A percentile compares a stretch with the other conserved stretches of the same genome.
Conservation (phyloP, 2,329 filamentous ascomycete species). For the Trichoderma afroharzianum region DNA sequence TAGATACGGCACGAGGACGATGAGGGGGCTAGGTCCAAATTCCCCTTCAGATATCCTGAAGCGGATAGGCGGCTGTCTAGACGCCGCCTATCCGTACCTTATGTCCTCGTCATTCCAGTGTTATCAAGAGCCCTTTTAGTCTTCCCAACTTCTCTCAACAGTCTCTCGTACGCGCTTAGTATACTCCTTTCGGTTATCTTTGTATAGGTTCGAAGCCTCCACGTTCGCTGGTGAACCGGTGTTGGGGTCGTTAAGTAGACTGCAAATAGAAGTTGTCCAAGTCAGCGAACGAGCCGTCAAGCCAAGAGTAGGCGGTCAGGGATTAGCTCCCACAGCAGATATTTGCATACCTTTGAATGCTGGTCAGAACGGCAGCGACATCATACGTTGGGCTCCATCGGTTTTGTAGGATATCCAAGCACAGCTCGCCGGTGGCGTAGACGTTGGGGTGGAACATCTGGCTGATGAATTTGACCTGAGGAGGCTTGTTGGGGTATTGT, state of each 20-base stretch:
- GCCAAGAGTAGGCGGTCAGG: not conserved
- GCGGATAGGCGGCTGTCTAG: not conserved
- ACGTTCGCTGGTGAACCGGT: conserved; percentile 98
- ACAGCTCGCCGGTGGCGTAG: conserved; percentile 93
- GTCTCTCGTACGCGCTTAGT: conserved; percentile 92
- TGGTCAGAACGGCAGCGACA: conserved; percentile 93
- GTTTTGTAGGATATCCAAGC: conserved; percentile 95
- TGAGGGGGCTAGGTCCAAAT: not conserved
- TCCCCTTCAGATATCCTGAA: not conserved
- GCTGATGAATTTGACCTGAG: conserved; percentile 96
- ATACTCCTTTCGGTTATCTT: conserved; percentile 96
- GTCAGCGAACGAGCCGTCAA: not conserved
- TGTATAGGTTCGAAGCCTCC: conserved; percentile 96
- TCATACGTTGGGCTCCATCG: conserved; percentile 99
- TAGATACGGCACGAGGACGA: not conserved
- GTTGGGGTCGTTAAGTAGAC: conserved; percentile 94
- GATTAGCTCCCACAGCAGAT: not conserved
- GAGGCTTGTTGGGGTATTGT: conserved; percentile 97
- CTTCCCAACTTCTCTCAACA: conserved; percentile 99
- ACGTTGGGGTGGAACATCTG: conserved; percentile 99
- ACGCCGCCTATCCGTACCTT: not conserved
- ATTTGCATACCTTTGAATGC: conserved; percentile 82
- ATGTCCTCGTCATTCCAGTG: not conserved
- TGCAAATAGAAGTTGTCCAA: conserved; percentile 34
- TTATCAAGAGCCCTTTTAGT: conserved; percentile 44